Evolutionary conservation across 176 grass and related monocot species (phyloP).

Genomic region (Carex parvula): DNA sequence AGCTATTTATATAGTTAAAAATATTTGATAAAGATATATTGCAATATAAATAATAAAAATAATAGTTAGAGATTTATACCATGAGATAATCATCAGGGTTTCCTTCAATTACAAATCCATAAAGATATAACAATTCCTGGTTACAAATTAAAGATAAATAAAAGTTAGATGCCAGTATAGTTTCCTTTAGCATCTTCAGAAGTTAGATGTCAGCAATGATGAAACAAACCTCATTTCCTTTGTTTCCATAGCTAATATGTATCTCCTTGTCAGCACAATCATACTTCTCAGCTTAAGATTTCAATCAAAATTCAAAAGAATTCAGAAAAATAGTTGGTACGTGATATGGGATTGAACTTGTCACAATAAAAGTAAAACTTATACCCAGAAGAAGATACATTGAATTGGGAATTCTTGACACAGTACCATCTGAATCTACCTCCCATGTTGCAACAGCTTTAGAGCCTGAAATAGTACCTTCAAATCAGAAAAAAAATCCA

Average conservation of each 20-base stretch:
- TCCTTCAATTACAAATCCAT: conserved; percentile 87
- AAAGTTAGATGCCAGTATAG: neutral
- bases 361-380: conserved; percentile 12
- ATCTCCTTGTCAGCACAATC: conserved; percentile 65
- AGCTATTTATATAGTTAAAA: neutral
- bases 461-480: conserved; percentile 39
- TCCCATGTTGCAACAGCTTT: conserved; percentile 78
- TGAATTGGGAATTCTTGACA: conserved; percentile 59
- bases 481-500: neutral
- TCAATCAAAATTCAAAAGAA: conserved; percentile 24
- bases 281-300: conserved; percentile 43
- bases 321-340: conserved; percentile 12
- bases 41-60: neutral
- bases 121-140: conserved; percentile 90
- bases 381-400: conserved; percentile 95
- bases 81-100: conserved; percentile 89
- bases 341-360: neutral
- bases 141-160: conserved; percentile 28
- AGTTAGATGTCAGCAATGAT: neutral
- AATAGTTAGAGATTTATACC: neutral
- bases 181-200: neutral
- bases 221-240: conserved; percentile 88
- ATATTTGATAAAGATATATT: neutral
- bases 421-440: conserved; percentile 63
- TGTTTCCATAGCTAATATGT: conserved; percentile 89